Percentiles rank a stretch among this genome's conserved stretches.
phyloP scores from a whole-genome alignment of 2,329 filamentous ascomycete genomes.

The Sarocladiaceae sp. region DNA sequence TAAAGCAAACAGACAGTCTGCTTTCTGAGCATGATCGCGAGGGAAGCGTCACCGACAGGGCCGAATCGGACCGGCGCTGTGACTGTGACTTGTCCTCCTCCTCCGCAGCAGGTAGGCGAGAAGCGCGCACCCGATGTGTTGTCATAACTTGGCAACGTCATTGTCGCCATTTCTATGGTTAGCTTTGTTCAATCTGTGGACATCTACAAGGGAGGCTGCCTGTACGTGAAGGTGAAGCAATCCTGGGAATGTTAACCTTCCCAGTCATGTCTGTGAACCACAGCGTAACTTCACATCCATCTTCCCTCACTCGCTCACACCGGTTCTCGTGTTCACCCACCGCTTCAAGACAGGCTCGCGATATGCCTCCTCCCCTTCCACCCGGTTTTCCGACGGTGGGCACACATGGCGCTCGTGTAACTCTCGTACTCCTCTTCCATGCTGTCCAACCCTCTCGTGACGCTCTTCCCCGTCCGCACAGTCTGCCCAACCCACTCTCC shows the following conservation, averaged over 20 bases:
- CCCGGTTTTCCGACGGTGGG: slow-evolving; percentile 2
- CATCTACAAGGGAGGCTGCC: too few relatives aligned
- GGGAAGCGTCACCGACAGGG: slow-evolving; percentile 1
- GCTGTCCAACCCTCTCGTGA: background rate
- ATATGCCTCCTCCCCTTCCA: background rate
- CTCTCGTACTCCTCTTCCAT: background rate
- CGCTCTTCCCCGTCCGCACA: background rate
- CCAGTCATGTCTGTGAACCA: too few relatives aligned
- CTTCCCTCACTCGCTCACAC: too few relatives aligned
- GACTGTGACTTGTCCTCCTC: slow-evolving; percentile 8
- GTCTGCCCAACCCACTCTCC: background rate
- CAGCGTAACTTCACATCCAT: too few relatives aligned
- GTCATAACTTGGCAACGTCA: background rate
- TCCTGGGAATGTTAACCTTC: too few relatives aligned
- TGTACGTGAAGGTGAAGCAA: too few relatives aligned
- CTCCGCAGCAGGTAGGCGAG: background rate
- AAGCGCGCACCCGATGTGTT: background rate
- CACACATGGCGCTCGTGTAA: background rate
- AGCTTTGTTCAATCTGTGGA: background rate
- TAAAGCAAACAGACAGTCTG: too few relatives aligned
- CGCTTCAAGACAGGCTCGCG: background rate
- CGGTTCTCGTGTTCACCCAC: too few relatives aligned
- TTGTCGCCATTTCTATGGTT: background rate
- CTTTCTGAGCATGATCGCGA: background rate
- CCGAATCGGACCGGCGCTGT: slow-evolving; percentile 7